Base-by-base conservation (phyloP, 495 filamentous ascomycete species). In the Aspergillus indologenus region DNA sequence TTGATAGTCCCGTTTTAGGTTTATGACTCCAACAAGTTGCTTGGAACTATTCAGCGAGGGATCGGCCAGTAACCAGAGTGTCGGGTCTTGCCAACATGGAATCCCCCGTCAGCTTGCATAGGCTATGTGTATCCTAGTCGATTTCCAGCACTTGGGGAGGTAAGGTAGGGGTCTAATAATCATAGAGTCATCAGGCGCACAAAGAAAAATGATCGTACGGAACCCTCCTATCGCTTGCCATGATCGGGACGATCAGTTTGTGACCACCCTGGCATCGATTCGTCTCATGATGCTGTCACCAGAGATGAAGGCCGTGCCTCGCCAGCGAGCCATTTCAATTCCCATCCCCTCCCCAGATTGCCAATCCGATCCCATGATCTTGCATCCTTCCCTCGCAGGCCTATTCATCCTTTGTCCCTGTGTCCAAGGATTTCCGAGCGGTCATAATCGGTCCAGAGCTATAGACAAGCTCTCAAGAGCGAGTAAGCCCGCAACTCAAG, bases 51-150 rank as follows among this genome's bases (percentile, higher is more conserved):
- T 18, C 23, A 7, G 23, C 22, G 47, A n/a, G 47, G 15, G 18
- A 31, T 26, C 49, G 22, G 20, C 56, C 60, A 54, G 54, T 59
- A 56, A 63, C 64, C 64, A 60, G 45, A 59, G 24, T 63, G 61
- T 63, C 64, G 64, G 64, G 54, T 58, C 48, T 40, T 40, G 53
- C 57, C 57, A 52, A 51, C 63, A 54, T 63, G 56, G 51, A 63
- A 59, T 45, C 29, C 23, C 53, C 21, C 57, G 26, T 45, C 52
- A 44, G 20, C 18, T 24, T 22, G 42, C 40, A 49, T 46, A 22
- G 43, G 23, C 29, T 22, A 26, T 46, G 43, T 46, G 43, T 47
- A 44, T 52, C 22, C 20, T 24, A 9, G 1, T 26, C 21, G 17
- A n/a, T 24, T 17, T 29, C 15, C 22, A 19, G 22, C 18, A 50